These are phyloP conservation scores for Pachysolen tannophilus DNA, from an alignment of 805 yeast species.

Conservation along the genomic window DNA sequence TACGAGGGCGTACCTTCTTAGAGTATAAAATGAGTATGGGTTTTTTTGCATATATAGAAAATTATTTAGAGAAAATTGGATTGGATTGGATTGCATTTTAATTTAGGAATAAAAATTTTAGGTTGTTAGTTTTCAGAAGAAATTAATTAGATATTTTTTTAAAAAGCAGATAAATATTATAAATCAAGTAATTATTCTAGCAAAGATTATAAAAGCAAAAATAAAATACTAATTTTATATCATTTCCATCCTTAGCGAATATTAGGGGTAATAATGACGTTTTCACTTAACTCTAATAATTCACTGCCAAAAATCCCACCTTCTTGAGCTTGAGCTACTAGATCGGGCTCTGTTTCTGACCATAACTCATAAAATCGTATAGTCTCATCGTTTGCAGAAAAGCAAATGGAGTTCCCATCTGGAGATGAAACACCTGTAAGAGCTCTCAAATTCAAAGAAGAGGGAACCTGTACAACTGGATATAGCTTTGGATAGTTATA, in stretches of 20 bases:
- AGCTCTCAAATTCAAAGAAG: conserved; percentile 46
- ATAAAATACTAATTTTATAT: too few relatives aligned
- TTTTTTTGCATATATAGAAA: too few relatives aligned
- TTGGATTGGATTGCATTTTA: too few relatives aligned
- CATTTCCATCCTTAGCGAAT: neutral
- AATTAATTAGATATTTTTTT: too few relatives aligned
- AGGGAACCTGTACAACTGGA: conserved; percentile 38
- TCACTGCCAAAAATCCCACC: conserved; percentile 46
- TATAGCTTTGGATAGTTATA: conserved; percentile 63
- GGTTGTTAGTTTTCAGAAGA: too few relatives aligned
- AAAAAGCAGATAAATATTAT: too few relatives aligned
- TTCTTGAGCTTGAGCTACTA: conserved; percentile 30
- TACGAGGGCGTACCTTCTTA: conserved; percentile 85
- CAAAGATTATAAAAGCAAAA: too few relatives aligned
- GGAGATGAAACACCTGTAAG: conserved; percentile 64
- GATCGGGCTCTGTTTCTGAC: conserved; percentile 27
- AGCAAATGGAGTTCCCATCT: conserved; percentile 52
- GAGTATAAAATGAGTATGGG: too few relatives aligned
- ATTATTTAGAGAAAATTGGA: too few relatives aligned
- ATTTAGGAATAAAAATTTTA: too few relatives aligned
- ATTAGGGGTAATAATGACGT: conserved; percentile 24
- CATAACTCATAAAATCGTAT: conserved; percentile 70
- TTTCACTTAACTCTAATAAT: conserved; percentile 51
- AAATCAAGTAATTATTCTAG: too few relatives aligned
- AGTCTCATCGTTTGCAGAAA: conserved; percentile 74